Conservation (phyloP, 257 asterid species). For the Ophiorrhiza pumila region DNA sequence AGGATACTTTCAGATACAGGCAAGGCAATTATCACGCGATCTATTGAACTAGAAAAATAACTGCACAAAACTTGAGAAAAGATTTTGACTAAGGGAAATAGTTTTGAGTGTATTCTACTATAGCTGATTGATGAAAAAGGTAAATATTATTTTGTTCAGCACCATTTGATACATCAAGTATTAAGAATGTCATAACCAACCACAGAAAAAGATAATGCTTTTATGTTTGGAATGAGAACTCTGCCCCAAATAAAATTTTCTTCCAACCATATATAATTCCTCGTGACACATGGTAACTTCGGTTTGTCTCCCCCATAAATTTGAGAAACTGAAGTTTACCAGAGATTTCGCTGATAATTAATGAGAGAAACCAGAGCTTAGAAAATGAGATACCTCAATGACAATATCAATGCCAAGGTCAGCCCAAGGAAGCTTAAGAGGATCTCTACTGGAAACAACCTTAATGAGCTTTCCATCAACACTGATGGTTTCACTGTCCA, state of each 20-base stretch:
- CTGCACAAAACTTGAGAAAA: not conserved
- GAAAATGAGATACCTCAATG: conserved; percentile 52
- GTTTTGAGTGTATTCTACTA: not conserved
- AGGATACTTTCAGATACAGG: not conserved
- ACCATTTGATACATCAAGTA: not conserved
- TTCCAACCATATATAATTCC: not conserved
- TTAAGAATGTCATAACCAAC: not conserved
- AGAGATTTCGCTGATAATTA: not conserved
- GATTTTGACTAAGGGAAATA: not conserved
- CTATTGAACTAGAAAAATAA: not conserved
- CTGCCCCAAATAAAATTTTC: not conserved
- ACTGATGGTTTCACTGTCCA: conserved; percentile 73
- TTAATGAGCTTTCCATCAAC: conserved; percentile 79
- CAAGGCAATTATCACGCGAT: not conserved
- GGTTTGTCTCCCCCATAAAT: not conserved
- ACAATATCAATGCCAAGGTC: conserved; percentile 90
- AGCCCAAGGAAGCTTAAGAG: conserved; percentile 94
- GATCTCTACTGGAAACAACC: conserved; percentile 87
- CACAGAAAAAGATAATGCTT: not conserved
- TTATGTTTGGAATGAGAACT: not conserved
- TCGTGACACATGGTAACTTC: not conserved
- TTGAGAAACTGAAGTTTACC: not conserved
- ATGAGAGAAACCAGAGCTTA: not conserved
- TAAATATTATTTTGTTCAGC: not conserved
- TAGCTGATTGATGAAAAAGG: not conserved